Percentiles rank a stretch among this genome's conserved stretches.
Conservation (phyloP, 2,329 filamentous ascomycete genomes). For the Ceratocystis harringtonii region DNA sequence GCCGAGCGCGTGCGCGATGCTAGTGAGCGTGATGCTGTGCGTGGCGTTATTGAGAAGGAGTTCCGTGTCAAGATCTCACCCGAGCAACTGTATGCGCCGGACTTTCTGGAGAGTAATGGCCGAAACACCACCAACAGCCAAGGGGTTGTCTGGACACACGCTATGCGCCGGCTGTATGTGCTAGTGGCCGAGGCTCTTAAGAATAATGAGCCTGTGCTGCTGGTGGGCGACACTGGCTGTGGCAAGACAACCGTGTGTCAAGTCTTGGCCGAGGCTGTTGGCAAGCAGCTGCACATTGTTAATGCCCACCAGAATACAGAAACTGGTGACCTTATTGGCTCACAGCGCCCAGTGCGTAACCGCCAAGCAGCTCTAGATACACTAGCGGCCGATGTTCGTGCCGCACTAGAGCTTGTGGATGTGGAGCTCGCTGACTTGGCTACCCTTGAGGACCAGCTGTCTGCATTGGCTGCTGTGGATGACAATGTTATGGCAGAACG, state of each 20-base stretch:
- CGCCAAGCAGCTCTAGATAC: conserved; percentile 54
- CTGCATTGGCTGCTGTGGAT: conserved; percentile 33
- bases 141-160: conserved; percentile 80
- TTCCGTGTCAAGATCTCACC: conserved; percentile 77
- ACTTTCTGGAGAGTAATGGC: conserved; percentile 26
- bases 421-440: neutral
- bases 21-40: conserved; percentile 73
- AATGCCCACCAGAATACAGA: conserved; percentile 98
- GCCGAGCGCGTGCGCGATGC: conserved; percentile 87
- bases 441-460: conserved; percentile 19
- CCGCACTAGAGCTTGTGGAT: conserved; percentile 30
- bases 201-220: conserved; percentile 83
- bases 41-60: conserved; percentile 72
- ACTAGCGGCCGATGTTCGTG: conserved; percentile 45
- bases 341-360: conserved; percentile 82
- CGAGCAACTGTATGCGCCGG: conserved; percentile 53
- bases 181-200: conserved; percentile 73
- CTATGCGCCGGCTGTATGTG: conserved; percentile 83
- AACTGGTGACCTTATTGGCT: conserved; percentile 91
- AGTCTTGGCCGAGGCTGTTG: conserved; percentile 66
- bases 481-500: conserved; percentile 27
- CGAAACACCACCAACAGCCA: conserved; percentile 37
- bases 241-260: conserved; percentile 97
- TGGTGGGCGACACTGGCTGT: conserved; percentile 93
- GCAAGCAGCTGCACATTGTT: conserved; percentile 67